Evolutionary conservation across 1,139 yeast species (phyloP), one percentile per base, ranked within the genome.

Genomic region (Suhomyces anneliseae): DNA sequence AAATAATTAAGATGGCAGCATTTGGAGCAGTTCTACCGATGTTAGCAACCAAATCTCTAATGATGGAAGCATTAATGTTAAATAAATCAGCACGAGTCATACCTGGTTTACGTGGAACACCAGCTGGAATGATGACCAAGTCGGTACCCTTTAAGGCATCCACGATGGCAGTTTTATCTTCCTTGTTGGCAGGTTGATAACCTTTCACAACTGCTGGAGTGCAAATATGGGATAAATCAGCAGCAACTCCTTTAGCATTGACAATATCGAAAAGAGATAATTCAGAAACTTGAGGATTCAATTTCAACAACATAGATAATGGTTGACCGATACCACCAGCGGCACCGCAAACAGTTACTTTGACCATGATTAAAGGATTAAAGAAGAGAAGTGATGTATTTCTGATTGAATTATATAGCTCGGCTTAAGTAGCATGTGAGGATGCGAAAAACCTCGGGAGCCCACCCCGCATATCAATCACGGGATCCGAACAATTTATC

Each of bases 261-360:
- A 83, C 85, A 49, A 85, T 79, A 69, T 85, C 92, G 57, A 73
- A 85, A 31, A 85, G 69, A 5, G 87, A 72, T 54, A 85, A 71
- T 55, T 81, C 81, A 32, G 78, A 70, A 34, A 85, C 78, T 34
- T 70, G 64, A 8, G 80, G 76, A 57, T 81, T 80, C 46, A 83
- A 68, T 61, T 85, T 84, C 54, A 85, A 70, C 51, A 85, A 70
- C 47, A 85, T 69, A 2, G 90, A 85, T 41, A 85, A 72, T 36
- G 90, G 90, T 64, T 85, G 90, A 41, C 92, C 92, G 60, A 85
- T 85, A 54, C 92, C 92, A 54, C 92, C 90, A 43, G 90, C 87
- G 40, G 90, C 90, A 53, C 92, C 90, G 56, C 86, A 75, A 52
- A 85, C 87, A 46, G 90, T 79, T 50, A 83, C 90, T 71, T 84